Evolutionary conservation across 1,284 basidiomycete species (phyloP).

Genomic region (Apiotrichum brassicae): DNA sequence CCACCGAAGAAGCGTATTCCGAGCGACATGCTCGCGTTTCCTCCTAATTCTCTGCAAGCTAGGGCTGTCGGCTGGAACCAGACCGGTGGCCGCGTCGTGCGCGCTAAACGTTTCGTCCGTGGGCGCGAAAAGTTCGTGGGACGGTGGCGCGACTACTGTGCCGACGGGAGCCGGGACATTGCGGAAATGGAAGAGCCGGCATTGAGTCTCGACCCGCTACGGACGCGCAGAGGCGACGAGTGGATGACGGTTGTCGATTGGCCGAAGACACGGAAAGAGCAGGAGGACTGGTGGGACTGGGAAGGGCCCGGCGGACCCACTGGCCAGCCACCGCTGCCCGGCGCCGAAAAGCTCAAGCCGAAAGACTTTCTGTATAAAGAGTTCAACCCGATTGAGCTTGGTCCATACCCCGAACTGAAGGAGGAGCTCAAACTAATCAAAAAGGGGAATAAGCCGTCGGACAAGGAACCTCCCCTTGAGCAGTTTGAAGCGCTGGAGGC

Average conservation of each 20-base stretch:
- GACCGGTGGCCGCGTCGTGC: conserved; percentile 40
- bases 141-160: conserved; percentile 41
- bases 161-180: conserved; percentile 39
- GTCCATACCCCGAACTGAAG: conserved; percentile 30
- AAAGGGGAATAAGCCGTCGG: background rate
- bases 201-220: conserved; percentile 22
- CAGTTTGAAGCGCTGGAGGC: conserved; percentile 25
- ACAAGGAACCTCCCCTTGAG: conserved; percentile 6
- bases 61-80: conserved; percentile 41
- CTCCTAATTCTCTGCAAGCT: conserved; percentile 35
- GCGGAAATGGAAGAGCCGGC: conserved; percentile 43
- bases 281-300: conserved; percentile 36
- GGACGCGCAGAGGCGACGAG: conserved; percentile 1
- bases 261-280: conserved; percentile 23
- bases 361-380: conserved; percentile 22
- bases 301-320: conserved; percentile 29
- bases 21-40: conserved; percentile 41
- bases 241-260: conserved; percentile 31
- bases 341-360: conserved; percentile 11
- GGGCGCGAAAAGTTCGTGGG: conserved; percentile 42
- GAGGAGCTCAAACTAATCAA: conserved; percentile 17
- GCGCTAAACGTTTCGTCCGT: conserved; percentile 37
- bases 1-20: conserved; percentile 32
- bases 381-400: conserved; percentile 26
- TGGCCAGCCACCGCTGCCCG: conserved; percentile 30